Base-by-base conservation (phyloP, 1,284 basidiomycete species). In the Hortiboletus rubellus region DNA sequence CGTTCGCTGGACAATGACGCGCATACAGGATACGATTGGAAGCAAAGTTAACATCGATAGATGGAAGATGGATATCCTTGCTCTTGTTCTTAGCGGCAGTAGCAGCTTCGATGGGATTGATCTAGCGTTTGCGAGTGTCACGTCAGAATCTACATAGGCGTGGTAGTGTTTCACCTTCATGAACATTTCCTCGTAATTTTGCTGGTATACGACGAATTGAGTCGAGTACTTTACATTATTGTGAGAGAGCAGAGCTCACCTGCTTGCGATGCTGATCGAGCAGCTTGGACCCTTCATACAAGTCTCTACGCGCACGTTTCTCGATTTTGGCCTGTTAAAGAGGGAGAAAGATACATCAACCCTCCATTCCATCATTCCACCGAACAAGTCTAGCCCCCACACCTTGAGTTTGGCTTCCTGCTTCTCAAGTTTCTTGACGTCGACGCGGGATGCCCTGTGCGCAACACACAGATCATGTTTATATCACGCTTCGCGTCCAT, bases 171-270 rank as follows among this genome's bases (percentile, higher is more conserved):
- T 24, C 52, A 81, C 88, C 80, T 96, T 93, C 90, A 99, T 92
- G 78, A 96, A 99, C 87, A 98, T 89, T 72, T 98, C 96, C 73
- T 98, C 96, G 78, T 98, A 98, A 30, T 88, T 87, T 87, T 96
- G 92, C 86, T 96, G 67, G 37, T 5, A 55, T 33, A 12, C 22
- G 17, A 34, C 36, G 37, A 57, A 33, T 65, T 62, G 61, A 63
- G 41, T 36, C 34, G 38, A 18, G 15, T 9, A 15, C 46, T 24
- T 27, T 45, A 49, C 47, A 11, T 44, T 22, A 1, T 40, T 15
- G 17, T 36, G 7, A 27, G 24, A 36, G n/a, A 34, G 43, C 22
- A 37, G 38, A 41, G 62, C 77, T 62, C 60, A 87, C 89, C 79
- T 95, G 94, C 77, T 94, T 94, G 72, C 90, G 87, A 74, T 93